These are phyloP conservation scores for Eucalyptus globulus DNA, from an alignment of 345 rosid genomes.

Conservation along the genomic window DNA sequence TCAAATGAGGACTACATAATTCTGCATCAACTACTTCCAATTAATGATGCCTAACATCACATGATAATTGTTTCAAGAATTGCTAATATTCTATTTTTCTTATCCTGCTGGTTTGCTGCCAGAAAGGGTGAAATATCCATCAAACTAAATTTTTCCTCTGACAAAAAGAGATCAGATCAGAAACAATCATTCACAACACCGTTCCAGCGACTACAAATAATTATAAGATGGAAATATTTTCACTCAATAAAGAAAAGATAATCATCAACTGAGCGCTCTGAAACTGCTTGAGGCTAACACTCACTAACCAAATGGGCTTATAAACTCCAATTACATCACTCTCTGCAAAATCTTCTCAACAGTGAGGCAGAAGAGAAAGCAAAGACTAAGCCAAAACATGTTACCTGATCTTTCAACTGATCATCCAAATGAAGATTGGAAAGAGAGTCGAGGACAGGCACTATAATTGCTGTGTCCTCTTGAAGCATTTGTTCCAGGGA, in stretches of 20 bases:
- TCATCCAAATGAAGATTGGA: constrained; percentile 63
- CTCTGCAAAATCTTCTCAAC: background rate
- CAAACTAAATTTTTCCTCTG: background rate
- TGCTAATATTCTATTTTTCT: background rate
- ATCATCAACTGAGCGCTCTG: background rate
- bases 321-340: background rate
- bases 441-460: constrained; percentile 68
- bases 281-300: background rate
- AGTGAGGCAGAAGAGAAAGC: background rate
- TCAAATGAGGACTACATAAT: background rate
- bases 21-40: background rate
- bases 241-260: background rate
- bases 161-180: background rate
- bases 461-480: constrained; percentile 61
- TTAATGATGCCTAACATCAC: background rate
- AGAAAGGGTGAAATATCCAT: background rate
- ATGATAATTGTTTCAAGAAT: background rate
- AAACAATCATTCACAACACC: background rate
- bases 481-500: constrained; percentile 66
- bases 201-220: background rate
- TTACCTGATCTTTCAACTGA: constrained; percentile 65
- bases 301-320: background rate
- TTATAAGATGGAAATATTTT: background rate
- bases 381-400: background rate
- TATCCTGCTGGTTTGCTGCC: background rate